phyloP scores from a whole-genome alignment of 2,329 filamentous ascomycete genomes.

The Aurifilum marmelostoma region DNA sequence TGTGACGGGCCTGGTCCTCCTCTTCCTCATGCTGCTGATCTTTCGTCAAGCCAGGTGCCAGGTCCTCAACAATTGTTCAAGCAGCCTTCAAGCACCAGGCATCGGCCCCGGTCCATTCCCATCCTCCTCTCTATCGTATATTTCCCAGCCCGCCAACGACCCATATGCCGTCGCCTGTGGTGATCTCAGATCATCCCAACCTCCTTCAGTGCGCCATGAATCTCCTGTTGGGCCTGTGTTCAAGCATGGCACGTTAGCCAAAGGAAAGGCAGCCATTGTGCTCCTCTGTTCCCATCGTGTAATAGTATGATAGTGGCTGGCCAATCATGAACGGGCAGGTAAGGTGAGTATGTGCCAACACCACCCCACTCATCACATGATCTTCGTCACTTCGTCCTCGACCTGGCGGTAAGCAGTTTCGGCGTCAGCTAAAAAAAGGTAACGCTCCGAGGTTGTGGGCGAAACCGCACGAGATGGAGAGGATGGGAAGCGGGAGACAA shows the following conservation, averaged over 20 bases:
- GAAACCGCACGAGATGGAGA: conserved; percentile 8
- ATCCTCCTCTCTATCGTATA: conserved; percentile 2
- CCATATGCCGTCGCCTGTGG: neutral
- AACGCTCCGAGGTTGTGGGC: conserved; percentile 21
- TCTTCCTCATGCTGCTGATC: neutral
- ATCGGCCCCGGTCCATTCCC: conserved; percentile 6
- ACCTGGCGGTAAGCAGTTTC: conserved; percentile 62
- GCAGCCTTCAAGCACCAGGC: conserved; percentile 15
- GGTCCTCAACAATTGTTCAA: neutral
- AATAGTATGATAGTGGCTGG: conserved; percentile 24
- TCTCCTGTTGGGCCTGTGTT: conserved; percentile 51
- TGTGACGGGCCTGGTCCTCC: neutral
- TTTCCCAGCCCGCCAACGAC: conserved; percentile 8
- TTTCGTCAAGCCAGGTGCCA: neutral
- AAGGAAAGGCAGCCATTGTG: conserved; percentile 14
- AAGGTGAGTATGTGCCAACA: conserved; percentile 10
- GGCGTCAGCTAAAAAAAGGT: conserved; percentile 52
- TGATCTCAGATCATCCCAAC: conserved; percentile 24
- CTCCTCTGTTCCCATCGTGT: neutral
- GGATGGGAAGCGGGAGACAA: conserved; percentile 10
- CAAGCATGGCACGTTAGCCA: conserved; percentile 23
- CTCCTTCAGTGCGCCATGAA: conserved; percentile 37
- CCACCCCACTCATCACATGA: conserved; percentile 65
- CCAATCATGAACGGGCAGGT: conserved; percentile 4
- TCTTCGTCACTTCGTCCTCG: conserved; percentile 87